phyloP scores from a whole-genome alignment of 164 flowering plant species.

The Macadamia tetraphylla region DNA sequence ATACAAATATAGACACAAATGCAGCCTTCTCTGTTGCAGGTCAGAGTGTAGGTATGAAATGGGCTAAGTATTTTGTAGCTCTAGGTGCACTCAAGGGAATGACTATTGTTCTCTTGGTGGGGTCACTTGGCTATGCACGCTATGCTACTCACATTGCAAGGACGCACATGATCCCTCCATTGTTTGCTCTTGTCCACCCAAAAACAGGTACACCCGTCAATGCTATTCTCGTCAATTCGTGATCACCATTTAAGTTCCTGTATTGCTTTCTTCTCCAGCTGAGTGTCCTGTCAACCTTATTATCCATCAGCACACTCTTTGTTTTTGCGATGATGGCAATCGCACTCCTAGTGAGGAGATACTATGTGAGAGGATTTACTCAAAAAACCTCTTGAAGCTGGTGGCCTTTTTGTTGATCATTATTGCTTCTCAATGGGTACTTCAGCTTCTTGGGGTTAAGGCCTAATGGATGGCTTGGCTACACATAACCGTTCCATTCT shows the following conservation, averaged over 20 bases:
- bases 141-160: constrained; percentile 64
- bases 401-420: constrained; percentile 32
- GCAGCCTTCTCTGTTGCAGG: constrained; percentile 60
- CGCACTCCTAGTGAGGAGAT: constrained; percentile 59
- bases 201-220: constrained; percentile 63
- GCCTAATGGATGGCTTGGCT: constrained; percentile 44
- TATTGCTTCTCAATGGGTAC: constrained; percentile 43
- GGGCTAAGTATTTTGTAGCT: constrained; percentile 67
- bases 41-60: constrained; percentile 50
- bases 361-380: constrained; percentile 43
- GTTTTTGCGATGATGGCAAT: constrained; percentile 62
- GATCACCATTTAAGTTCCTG: constrained; percentile 27
- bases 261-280: constrained; percentile 55
- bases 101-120: constrained; percentile 59
- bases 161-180: constrained; percentile 69
- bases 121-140: constrained; percentile 51
- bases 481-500: constrained; percentile 36
- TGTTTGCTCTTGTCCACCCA: constrained; percentile 54
- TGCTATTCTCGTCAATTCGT: constrained; percentile 55
- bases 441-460: constrained; percentile 47
- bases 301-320: constrained; percentile 58
- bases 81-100: constrained; percentile 60
- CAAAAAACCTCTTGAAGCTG: constrained; percentile 28
- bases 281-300: constrained; percentile 43
- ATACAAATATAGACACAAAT: constrained; percentile 38